These are phyloP conservation scores for Apiospora kogelbergensis DNA, from an alignment of 2,329 filamentous ascomycete species.

Conservation along the genomic window DNA sequence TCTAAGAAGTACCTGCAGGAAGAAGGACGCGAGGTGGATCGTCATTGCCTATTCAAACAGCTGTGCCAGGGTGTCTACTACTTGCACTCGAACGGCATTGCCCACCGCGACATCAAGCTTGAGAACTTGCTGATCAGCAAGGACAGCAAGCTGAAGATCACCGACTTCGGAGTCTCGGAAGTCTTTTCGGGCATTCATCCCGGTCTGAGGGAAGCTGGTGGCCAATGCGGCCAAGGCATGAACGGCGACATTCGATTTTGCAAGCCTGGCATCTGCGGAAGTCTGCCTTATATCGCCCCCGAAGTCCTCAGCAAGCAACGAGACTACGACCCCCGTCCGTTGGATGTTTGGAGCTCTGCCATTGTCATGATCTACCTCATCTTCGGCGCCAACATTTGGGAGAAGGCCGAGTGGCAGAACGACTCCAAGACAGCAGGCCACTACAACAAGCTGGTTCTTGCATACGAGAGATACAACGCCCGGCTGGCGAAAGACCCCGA, in stretches of 20 bases:
- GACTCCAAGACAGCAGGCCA: conserved; percentile 43
- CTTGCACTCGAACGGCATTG: conserved; percentile 80
- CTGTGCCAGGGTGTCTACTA: conserved; percentile 80
- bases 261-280: conserved; percentile 79
- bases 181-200: conserved; percentile 83
- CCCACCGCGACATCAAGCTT: conserved; percentile 87
- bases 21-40: conserved; percentile 66
- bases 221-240: conserved; percentile 74
- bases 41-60: conserved; percentile 87
- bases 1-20: conserved; percentile 67
- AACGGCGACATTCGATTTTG: conserved; percentile 65
- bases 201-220: conserved; percentile 69
- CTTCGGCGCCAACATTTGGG: conserved; percentile 74
- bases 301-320: conserved; percentile 72
- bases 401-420: conserved; percentile 55
- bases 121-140: conserved; percentile 81
- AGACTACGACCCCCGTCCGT: conserved; percentile 69
- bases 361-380: conserved; percentile 80
- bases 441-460: conserved; percentile 65
- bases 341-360: conserved; percentile 85
- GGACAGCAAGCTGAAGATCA: conserved; percentile 83
- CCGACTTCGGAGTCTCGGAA: conserved; percentile 87
- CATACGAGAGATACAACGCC: conserved; percentile 68
- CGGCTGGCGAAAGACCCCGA: conserved; percentile 43
- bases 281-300: conserved; percentile 82